Evolutionary conservation across 768 basidiomycete species (phyloP), one percentile per base, ranked within the genome.

Genomic region (Macrolepiota dolichaula): DNA sequence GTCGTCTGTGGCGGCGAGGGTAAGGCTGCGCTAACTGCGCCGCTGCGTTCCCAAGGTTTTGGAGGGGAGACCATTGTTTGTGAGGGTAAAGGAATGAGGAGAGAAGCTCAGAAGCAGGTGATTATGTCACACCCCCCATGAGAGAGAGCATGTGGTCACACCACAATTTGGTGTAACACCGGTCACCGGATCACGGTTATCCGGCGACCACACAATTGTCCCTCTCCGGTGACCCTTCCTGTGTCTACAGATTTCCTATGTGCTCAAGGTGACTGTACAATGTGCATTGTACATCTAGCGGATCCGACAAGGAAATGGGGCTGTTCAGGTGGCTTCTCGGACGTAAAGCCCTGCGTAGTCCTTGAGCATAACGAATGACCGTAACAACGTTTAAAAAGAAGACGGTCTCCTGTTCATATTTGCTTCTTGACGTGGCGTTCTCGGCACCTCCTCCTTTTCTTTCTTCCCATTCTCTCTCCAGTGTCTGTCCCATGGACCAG

Each of bases 21-120:
- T 24, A 70, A 49, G 32, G 75, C 58, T 38, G 77, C 67, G 29
- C 77, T 73, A 40, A 72, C 68, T 50, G 76, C 74, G 7, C 83
- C 81, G 46, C 75, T 76, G 56, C 86, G 83, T 72, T 95, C 93
- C 93, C 92, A 95, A 65, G 92, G 93, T 72, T 94, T 94, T 70
- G 92, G 92, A 51, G 92, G 92, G 22, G 92, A 91, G 38, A 82
- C 85, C 91, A 93, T 92, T 44, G 71, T 66, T 13, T 13, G n/a
- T 27, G 24, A 27, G 25, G 27, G 47, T 46, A 42, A 24, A 60
- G 36, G 25, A 37, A 40, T 38, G 55, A 1, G 46, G 37, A n/a
- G 44, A 55, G 50, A 35, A 55, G 35, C 55, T 0, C 36, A 22
- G 52, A 51, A 44, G 57, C 24, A 59, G 57, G 35, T 54, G 52